Base-by-base conservation (phyloP, 768 basidiomycete genomes). In the Xerocomellus amylosporus region DNA sequence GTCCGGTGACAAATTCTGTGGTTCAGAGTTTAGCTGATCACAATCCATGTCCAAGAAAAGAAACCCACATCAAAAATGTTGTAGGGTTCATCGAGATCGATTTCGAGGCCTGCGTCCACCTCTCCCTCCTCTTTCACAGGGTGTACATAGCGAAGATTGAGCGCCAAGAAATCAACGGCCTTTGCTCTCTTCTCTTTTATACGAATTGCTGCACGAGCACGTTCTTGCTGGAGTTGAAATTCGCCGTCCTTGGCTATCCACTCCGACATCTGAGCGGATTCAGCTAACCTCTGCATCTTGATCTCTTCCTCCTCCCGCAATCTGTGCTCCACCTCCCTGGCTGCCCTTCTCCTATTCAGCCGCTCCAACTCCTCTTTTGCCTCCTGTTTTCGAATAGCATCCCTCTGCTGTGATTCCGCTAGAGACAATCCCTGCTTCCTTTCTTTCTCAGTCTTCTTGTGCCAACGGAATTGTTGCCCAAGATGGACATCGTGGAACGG, bases 401-500 rank as follows among this genome's bases (percentile, higher is more conserved):
- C 97, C 61, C 82, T 82, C 58, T 79, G 78, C 57, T 89, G 87
- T 2, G 88, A 78, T 65, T 99, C 97, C 0, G 85, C 86, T 1
- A 85, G 64, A 1, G 86, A 82, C 46, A 98, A 65, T 2, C 97
- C 97, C 55, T 84, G 75, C 73, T 96, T 98, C 64, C 84, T 82
- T 70, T 99, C 97, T 76, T 93, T 93, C 71, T 99, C 97, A 26
- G 85, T 83, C 77, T 99, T 99, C 79, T 99, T 99, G 75, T 94
- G 91, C 97, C 97, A 99, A 54, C 90, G 86, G 72, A 99, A 99
- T 69, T 95, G 93, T 67, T 98, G 92, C 20, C 87, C 88, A 31
- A 98, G 86, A 71, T 98, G 98, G 58, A 92, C 87, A 64, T 98
- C 97, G 73, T 97, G 93, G 77, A 98, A 99, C 0, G 97, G 97